phyloP scores from a whole-genome alignment of 306 rosid species.

The Acacia acuminata region DNA sequence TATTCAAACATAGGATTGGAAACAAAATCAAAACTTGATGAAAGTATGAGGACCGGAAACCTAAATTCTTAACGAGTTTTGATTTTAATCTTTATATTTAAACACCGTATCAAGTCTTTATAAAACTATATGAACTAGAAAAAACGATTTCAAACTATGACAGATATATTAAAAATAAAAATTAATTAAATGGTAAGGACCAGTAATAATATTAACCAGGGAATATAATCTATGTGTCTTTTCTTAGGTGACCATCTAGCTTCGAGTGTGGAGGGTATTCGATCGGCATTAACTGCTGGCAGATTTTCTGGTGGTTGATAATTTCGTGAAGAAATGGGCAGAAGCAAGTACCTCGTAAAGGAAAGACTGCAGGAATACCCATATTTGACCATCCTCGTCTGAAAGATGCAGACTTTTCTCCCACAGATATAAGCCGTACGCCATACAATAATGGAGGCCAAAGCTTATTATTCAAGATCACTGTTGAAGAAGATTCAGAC shows the following conservation, averaged over 20 bases:
- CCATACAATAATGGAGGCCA: not conserved
- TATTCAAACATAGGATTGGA: too few species aligned
- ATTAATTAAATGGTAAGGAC: too few species aligned
- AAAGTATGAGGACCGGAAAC: too few species aligned
- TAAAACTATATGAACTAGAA: too few species aligned
- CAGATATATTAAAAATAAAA: too few species aligned
- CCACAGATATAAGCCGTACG: not conserved
- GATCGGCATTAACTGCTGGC: not conserved
- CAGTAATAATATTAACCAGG: too few species aligned
- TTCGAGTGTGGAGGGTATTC: not conserved
- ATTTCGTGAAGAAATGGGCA: not conserved
- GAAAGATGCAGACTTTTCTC: not conserved
- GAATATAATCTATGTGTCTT: not conserved
- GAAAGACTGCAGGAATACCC: not conserved
- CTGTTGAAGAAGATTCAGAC: not conserved
- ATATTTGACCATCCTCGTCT: not conserved
- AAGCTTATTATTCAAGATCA: not conserved
- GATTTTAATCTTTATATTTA: too few species aligned
- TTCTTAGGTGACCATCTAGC: conserved; percentile 42
- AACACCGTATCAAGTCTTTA: too few species aligned
- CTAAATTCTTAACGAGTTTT: too few species aligned
- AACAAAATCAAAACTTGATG: too few species aligned
- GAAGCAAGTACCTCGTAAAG: not conserved
- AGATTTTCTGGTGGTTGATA: not conserved
- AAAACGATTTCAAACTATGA: too few species aligned